A percentile compares a stretch with the other conserved stretches of the same genome.
Evolutionary conservation across 2,329 filamentous ascomycete genomes (phyloP).

Genomic region (Phialophora expanda): DNA sequence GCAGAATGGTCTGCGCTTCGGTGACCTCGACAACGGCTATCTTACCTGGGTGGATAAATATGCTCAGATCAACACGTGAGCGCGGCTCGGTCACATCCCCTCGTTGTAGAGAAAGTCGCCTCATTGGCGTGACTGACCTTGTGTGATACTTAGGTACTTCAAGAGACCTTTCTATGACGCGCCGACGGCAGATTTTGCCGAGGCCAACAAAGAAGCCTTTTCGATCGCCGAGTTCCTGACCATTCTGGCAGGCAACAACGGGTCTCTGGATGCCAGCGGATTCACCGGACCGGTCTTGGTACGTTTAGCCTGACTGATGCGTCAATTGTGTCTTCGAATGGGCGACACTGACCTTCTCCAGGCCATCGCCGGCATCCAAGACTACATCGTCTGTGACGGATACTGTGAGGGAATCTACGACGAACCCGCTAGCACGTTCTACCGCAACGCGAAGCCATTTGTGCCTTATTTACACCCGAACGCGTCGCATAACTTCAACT

Average conservation of each 20-base stretch:
- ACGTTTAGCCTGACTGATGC: neutral
- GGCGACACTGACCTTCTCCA: neutral
- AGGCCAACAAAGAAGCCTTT: constrained; percentile 35
- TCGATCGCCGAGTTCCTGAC: constrained; percentile 38
- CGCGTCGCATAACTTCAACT: constrained; percentile 41
- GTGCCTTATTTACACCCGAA: constrained; percentile 37
- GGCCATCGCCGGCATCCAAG: constrained; percentile 28
- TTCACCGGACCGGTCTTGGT: constrained; percentile 29
- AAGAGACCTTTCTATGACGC: constrained; percentile 36
- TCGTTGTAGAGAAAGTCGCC: constrained; percentile 5
- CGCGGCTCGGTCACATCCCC: too few species aligned
- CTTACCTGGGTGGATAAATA: constrained; percentile 41
- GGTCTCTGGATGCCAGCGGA: constrained; percentile 27
- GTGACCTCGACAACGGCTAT: constrained; percentile 40
- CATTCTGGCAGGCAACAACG: constrained; percentile 29
- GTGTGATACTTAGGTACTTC: constrained; percentile 28
- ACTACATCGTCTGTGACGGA: constrained; percentile 42
- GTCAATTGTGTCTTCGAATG: neutral
- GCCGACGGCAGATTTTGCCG: constrained; percentile 36
- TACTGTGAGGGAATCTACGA: constrained; percentile 38
- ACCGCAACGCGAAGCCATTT: constrained; percentile 39
- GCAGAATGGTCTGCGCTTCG: constrained; percentile 23
- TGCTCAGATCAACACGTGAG: constrained; percentile 37
- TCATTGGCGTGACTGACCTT: neutral
- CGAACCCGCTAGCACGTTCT: constrained; percentile 35